phyloP scores from a whole-genome alignment of 2,329 filamentous ascomycete genomes.

The Verticillium longisporum region DNA sequence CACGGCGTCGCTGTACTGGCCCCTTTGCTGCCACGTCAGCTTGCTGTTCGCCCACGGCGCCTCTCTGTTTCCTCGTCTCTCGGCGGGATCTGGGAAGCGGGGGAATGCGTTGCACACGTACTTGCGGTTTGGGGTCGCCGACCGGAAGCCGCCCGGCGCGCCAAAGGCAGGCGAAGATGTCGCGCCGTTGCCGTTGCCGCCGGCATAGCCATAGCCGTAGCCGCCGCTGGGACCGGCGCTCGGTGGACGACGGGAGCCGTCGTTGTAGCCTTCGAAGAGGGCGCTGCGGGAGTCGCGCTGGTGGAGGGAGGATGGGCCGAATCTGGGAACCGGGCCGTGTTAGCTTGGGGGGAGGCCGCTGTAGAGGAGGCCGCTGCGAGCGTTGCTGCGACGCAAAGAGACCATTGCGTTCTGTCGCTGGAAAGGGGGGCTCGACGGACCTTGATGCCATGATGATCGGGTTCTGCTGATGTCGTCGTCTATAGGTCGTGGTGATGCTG shows the following conservation, averaged over 20 bases:
- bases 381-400: neutral
- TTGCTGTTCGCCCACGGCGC: neutral
- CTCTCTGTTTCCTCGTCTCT: neutral
- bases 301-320: conserved; percentile 61
- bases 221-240: conserved; percentile 42
- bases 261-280: conserved; percentile 66
- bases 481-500: neutral
- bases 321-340: conserved; percentile 30
- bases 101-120: conserved; percentile 23
- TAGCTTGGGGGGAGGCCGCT: neutral
- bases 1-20: conserved; percentile 88
- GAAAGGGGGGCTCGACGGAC: neutral
- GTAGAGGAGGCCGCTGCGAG: neutral
- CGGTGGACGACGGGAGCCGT: conserved; percentile 31
- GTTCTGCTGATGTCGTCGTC: neutral
- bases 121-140: conserved; percentile 67
- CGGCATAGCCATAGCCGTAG: conserved; percentile 42
- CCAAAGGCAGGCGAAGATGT: conserved; percentile 20
- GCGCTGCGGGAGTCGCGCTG: conserved; percentile 67
- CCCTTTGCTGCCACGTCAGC: conserved; percentile 37
- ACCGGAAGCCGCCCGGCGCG: conserved; percentile 41
- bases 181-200: conserved; percentile 2
- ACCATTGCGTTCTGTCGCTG: neutral
- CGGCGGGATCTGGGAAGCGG: neutral
- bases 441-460: neutral